A percentile compares a stretch with the other conserved stretches of the same genome.
Evolutionary conservation across 2,329 filamentous ascomycete species (phyloP).

Genomic region (Beauveria rudraprayagi): DNA sequence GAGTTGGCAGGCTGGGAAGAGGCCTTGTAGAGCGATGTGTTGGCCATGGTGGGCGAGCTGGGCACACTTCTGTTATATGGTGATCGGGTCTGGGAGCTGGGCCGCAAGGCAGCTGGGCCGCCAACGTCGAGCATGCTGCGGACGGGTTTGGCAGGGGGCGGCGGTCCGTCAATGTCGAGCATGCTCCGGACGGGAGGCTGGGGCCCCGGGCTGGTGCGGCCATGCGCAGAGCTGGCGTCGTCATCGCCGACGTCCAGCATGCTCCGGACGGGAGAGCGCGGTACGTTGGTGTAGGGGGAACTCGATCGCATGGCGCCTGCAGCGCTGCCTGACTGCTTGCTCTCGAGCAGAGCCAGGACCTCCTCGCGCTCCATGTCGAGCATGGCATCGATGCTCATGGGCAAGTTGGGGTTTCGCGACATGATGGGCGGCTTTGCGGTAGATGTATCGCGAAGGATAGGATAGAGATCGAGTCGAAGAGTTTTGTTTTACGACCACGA

Average conservation of each 20-base stretch:
- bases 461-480: not conserved
- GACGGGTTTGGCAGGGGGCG: conserved; percentile 28
- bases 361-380: conserved; percentile 71
- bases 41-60: conserved; percentile 21
- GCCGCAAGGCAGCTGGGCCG: conserved; percentile 22
- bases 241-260: conserved; percentile 54
- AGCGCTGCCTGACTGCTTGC: conserved; percentile 28
- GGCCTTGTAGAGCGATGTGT: conserved; percentile 15
- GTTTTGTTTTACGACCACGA: not conserved
- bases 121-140: conserved; percentile 48
- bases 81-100: conserved; percentile 15
- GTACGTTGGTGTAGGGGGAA: conserved; percentile 47
- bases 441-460: not conserved
- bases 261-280: conserved; percentile 60
- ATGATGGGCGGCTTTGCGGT: conserved; percentile 17
- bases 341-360: conserved; percentile 61
- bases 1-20: conserved; percentile 13
- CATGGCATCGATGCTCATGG: conserved; percentile 69
- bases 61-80: conserved; percentile 24
- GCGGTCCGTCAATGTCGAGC: conserved; percentile 47
- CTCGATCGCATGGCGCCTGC: conserved; percentile 36
- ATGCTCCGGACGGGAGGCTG: conserved; percentile 55
- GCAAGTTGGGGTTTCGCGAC: conserved; percentile 27
- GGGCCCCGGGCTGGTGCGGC: conserved; percentile 27
- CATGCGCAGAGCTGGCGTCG: conserved; percentile 15